Evolutionary conservation across 2,329 filamentous ascomycete species (phyloP).

Genomic region (Apiospora phragmitis): DNA sequence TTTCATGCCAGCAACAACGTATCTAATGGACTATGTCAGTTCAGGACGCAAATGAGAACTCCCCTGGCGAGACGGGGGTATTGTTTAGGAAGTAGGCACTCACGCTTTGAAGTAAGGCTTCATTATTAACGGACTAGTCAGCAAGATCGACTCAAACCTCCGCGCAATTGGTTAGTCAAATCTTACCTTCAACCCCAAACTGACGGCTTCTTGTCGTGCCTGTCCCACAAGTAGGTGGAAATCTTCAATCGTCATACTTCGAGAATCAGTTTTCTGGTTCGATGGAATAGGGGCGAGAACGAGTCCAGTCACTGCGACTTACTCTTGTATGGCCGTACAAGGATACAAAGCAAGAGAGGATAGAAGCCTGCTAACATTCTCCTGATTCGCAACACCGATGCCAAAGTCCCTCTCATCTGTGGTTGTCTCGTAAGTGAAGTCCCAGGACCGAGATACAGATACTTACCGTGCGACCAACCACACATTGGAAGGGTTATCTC

Average conservation of each 20-base stretch:
- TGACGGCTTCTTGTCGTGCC: slow-evolving; percentile 46
- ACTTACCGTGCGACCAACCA: slow-evolving; percentile 66
- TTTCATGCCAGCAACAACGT: neutral
- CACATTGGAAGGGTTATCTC: slow-evolving; percentile 69
- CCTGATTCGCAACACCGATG: slow-evolving; percentile 55
- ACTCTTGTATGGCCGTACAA: slow-evolving; percentile 52
- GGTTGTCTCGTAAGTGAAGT: slow-evolving; percentile 20
- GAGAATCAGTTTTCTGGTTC: neutral
- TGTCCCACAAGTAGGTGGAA: slow-evolving; percentile 58
- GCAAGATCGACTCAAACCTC: neutral
- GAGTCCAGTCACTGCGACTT: slow-evolving; percentile 23
- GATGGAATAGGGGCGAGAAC: slow-evolving; percentile 8
- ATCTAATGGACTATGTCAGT: neutral
- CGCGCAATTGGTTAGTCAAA: neutral
- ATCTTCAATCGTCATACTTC: slow-evolving; percentile 52
- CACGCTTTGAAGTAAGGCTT: slow-evolving; percentile 14
- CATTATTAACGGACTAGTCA: neutral
- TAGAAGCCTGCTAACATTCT: slow-evolving; percentile 55
- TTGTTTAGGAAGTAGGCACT: neutral
- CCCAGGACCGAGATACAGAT: neutral
- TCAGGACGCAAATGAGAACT: neutral
- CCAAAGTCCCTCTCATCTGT: slow-evolving; percentile 51
- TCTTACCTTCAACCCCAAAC: slow-evolving; percentile 57
- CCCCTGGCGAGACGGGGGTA: neutral
- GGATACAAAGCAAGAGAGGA: slow-evolving; percentile 58